phyloP scores from a whole-genome alignment of 345 rosid species.

The Salix dunnii region DNA sequence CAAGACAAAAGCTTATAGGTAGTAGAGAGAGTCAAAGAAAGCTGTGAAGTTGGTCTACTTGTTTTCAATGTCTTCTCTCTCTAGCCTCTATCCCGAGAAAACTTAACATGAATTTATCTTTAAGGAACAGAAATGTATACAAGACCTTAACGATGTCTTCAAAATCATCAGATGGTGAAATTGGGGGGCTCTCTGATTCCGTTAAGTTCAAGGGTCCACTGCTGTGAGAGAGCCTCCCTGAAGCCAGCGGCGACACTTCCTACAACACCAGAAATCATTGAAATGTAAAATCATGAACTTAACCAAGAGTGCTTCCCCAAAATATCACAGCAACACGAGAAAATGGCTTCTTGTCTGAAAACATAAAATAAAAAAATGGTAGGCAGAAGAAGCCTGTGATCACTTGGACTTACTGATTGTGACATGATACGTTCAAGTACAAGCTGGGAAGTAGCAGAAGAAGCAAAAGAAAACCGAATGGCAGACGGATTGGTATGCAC shows the following conservation, averaged over 20 bases:
- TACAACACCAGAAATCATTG: conserved; percentile 19
- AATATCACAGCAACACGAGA: neutral
- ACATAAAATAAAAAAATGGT: neutral
- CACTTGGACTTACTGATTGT: conserved; percentile 54
- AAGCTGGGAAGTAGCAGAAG: conserved; percentile 81
- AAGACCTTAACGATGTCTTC: conserved; percentile 88
- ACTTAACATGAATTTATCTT: neutral
- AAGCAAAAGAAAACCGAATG: conserved; percentile 59
- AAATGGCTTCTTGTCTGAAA: neutral
- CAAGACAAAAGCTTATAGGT: conserved; percentile 27
- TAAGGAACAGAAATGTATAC: neutral
- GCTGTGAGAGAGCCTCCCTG: conserved; percentile 94
- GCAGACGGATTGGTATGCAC: neutral
- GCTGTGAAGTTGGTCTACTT: conserved; percentile 21
- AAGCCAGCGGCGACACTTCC: conserved; percentile 90
- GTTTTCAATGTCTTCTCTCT: conserved; percentile 15
- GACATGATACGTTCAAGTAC: conserved; percentile 96
- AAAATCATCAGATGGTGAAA: conserved; percentile 81
- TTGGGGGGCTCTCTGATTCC: conserved; percentile 73
- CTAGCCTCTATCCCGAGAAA: neutral
- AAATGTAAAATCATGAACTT: neutral
- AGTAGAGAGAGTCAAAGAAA: conserved; percentile 8
- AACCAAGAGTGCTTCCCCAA: too few relatives aligned
- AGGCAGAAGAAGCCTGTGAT: neutral
- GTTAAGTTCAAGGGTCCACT: conserved; percentile 74